Conservation (phyloP, 495 filamentous ascomycete species). For the Friedmanniomyces simplex region DNA sequence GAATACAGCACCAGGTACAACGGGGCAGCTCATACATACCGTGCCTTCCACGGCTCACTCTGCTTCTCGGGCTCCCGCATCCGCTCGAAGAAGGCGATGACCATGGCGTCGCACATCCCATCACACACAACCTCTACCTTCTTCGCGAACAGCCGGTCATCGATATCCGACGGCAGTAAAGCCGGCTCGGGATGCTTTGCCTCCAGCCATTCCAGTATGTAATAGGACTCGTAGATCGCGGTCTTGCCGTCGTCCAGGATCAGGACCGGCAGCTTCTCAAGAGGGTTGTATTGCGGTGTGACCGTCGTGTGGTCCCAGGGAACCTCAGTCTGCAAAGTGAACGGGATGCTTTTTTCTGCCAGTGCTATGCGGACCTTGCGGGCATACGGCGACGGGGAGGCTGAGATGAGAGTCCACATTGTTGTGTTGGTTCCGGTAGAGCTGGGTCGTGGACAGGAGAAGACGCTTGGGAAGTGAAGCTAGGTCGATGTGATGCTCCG, state of each 20-base stretch:
- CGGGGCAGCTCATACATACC: no score
- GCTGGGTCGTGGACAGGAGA: no score
- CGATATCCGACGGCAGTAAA: conserved; percentile 15
- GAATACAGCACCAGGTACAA: no score
- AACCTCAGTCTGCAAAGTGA: conserved; percentile 22
- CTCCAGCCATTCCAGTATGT: conserved; percentile 22
- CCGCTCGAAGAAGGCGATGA: conserved; percentile 23
- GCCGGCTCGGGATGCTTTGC: conserved; percentile 20
- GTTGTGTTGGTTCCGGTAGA: not conserved
- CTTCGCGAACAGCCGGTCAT: conserved; percentile 17
- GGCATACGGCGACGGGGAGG: conserved; percentile 19
- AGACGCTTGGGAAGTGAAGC: not conserved
- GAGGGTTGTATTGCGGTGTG: conserved; percentile 22
- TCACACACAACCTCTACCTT: conserved; percentile 23
- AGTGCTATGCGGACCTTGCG: conserved; percentile 22
- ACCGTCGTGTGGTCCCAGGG: conserved; percentile 23
- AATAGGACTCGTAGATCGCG: conserved; percentile 19
- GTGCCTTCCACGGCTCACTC: conserved; percentile 20
- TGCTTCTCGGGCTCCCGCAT: conserved; percentile 15
- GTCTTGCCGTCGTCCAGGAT: conserved; percentile 14
- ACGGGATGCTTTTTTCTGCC: conserved; percentile 20
- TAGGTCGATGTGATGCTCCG: no score
- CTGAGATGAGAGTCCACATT: conserved; percentile 6
- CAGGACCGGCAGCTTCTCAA: conserved; percentile 24
- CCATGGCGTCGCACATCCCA: conserved; percentile 23